Evolutionary conservation across 192 early-diverging fungal genomes (phyloP).

Genomic region (Entophlyctis helioformis): DNA sequence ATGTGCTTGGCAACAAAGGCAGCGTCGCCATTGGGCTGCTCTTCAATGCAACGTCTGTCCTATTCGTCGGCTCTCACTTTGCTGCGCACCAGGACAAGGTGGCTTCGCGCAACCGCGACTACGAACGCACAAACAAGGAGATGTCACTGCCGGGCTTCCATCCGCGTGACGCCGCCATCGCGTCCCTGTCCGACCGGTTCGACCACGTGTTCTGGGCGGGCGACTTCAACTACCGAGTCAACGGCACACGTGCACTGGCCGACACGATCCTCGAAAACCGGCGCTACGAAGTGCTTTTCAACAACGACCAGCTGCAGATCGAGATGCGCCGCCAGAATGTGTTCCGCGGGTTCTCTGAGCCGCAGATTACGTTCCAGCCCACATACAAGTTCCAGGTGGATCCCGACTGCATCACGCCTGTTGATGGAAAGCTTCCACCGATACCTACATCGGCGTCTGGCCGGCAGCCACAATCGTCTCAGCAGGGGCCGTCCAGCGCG

Average conservation of each 20-base stretch:
- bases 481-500: too few species aligned
- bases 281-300: not conserved
- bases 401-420: not conserved
- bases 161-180: too few species aligned
- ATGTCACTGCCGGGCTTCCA: too few species aligned
- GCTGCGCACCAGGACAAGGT: slow-evolving; percentile 10
- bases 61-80: slow-evolving; percentile 16
- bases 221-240: slow-evolving; percentile 84
- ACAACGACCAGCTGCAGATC: slow-evolving; percentile 34
- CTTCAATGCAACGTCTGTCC: slow-evolving; percentile 2
- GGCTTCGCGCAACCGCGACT: slow-evolving; percentile 8
- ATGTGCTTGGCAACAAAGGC: slow-evolving; percentile 18
- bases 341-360: slow-evolving; percentile 76
- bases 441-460: not conserved
- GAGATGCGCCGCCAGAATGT: slow-evolving; percentile 50
- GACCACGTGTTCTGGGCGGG: slow-evolving; percentile 78
- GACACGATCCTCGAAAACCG: not conserved
- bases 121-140: slow-evolving; percentile 5
- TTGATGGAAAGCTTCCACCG: not conserved
- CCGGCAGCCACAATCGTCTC: too few species aligned
- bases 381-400: slow-evolving; percentile 83
- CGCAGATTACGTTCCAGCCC: slow-evolving; percentile 62
- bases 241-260: not conserved
- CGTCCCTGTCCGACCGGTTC: not conserved
- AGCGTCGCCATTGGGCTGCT: slow-evolving; percentile 4